Conservation (phyloP, 139 green algal species). For the Tetradesmus lagerheimii region DNA sequence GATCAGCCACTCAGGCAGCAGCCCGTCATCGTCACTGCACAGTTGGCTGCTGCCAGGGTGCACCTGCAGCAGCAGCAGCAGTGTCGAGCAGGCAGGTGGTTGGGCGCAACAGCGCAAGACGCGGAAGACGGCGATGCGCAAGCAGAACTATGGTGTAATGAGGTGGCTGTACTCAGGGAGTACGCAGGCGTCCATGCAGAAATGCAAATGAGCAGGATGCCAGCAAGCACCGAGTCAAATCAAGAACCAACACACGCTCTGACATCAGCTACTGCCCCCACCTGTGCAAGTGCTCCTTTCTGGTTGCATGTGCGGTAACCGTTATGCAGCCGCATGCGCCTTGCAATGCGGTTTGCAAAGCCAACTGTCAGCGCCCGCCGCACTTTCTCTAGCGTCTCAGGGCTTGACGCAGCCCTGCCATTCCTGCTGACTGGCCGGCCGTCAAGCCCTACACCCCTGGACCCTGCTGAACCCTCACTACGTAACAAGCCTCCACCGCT, state of each 20-base stretch:
- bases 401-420: not conserved
- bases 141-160: too few species aligned
- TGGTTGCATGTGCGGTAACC: conserved; percentile 88
- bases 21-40: conserved; percentile 85
- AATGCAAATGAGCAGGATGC: too few species aligned
- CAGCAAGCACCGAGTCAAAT: too few species aligned
- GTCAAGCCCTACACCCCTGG: conserved; percentile 8
- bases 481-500: not conserved
- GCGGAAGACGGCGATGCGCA: too few species aligned
- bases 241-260: too few species aligned
- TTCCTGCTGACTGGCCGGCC: conserved; percentile 25
- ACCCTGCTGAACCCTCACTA: not conserved
- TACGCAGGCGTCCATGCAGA: too few species aligned
- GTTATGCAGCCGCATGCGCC: conserved; percentile 89
- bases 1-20: conserved; percentile 94
- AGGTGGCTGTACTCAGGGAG: too few species aligned
- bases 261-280: not conserved
- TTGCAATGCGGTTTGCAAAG: conserved; percentile 89
- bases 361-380: conserved; percentile 80
- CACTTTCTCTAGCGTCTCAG: conserved; percentile 52
- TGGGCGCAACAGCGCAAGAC: too few species aligned
- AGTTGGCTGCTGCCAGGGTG: conserved; percentile 78
- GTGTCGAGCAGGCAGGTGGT: too few species aligned
- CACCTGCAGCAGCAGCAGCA: conserved; percentile 51
- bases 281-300: conserved; percentile 68